Evolutionary conservation across 2,329 filamentous ascomycete species (phyloP), one percentile per base, ranked within the genome.

Genomic region (Phialemonium atrogriseum): DNA sequence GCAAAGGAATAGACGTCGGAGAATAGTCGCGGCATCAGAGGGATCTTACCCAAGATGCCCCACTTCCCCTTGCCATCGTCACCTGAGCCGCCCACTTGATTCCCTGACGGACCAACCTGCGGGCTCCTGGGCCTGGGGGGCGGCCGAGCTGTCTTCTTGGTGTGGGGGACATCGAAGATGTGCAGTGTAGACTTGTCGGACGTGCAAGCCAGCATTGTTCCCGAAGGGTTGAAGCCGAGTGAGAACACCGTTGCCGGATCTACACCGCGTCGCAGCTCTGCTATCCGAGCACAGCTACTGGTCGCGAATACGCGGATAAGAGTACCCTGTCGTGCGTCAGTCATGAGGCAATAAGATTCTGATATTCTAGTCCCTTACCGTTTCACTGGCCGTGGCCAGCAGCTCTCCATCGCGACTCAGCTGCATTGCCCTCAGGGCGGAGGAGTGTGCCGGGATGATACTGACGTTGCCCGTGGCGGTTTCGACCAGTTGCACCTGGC

Each of bases 161-260:
- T 61, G 37, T 73, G 70, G 4, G 81, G 80, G 1, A 95, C 69
- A 49, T 96, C 87, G 51, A 95, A 98, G 22, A 98, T 73, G 57
- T 98, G 91, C 9, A 98, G 68, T 1, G 88, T 98, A 5, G 85
- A 88, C 59, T 96, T 98, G 65, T 98, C 91, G 2, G 88, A 95
- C 1, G 89, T 96, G 39, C 87, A 89, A 16, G 91, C 91, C 9
- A 96, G 70, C 50, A 87, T 72, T 25, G 70, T 74, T 31, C 82
- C 84, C 1, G 79, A 79, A 1, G 88, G 88, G 13, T 84, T 93
- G 54, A 98, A 91, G 9, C 82, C 80, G 9, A 98, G 67, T 2
- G 84, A 89, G 59, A 84, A 94, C 43, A 96, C 83, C 33, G 78
- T 77, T 11, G 91, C 88, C 21, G 78, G 81, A 49, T 98, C 91